A percentile compares a stretch with the other conserved stretches of the same genome.
These are phyloP conservation scores for Xylaria palmicola DNA, from an alignment of 495 filamentous ascomycete genomes.

Conservation along the genomic window DNA sequence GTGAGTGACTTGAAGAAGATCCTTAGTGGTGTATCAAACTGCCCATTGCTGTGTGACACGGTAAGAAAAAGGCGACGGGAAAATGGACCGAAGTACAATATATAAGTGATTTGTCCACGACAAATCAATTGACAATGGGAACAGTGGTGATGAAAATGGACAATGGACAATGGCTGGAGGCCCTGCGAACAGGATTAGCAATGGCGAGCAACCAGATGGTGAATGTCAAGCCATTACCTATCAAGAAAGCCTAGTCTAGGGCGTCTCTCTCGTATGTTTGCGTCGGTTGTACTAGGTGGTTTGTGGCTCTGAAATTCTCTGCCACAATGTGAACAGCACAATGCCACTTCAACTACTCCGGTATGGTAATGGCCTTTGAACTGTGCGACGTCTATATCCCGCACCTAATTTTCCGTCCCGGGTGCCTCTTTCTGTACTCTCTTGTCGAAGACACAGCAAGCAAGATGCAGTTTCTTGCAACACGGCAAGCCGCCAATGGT, in stretches of 20 bases:
- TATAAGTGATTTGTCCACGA: not conserved
- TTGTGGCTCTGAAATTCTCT: too few relatives aligned
- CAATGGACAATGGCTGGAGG: not conserved
- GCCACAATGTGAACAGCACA: too few relatives aligned
- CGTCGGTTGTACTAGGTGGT: not conserved
- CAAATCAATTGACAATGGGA: not conserved
- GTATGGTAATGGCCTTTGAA: not conserved
- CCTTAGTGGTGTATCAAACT: not conserved
- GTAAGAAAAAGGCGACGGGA: not conserved
- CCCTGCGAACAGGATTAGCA: not conserved
- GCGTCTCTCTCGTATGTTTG: too few relatives aligned
- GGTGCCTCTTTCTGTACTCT: not conserved
- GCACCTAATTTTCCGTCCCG: conserved; percentile 1
- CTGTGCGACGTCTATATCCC: conserved; percentile 8
- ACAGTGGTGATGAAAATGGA: too few relatives aligned
- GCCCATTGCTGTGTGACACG: not conserved
- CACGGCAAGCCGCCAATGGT: not conserved
- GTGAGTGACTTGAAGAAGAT: not conserved
- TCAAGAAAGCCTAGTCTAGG: too few relatives aligned
- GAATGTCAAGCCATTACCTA: too few relatives aligned
- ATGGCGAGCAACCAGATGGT: not conserved
- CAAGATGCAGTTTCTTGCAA: not conserved
- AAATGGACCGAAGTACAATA: not conserved
- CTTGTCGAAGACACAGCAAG: not conserved
- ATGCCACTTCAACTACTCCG: not conserved